Evolutionary conservation across 2,329 filamentous ascomycete species (phyloP).

Genomic region (Cryphonectria nitschkei): DNA sequence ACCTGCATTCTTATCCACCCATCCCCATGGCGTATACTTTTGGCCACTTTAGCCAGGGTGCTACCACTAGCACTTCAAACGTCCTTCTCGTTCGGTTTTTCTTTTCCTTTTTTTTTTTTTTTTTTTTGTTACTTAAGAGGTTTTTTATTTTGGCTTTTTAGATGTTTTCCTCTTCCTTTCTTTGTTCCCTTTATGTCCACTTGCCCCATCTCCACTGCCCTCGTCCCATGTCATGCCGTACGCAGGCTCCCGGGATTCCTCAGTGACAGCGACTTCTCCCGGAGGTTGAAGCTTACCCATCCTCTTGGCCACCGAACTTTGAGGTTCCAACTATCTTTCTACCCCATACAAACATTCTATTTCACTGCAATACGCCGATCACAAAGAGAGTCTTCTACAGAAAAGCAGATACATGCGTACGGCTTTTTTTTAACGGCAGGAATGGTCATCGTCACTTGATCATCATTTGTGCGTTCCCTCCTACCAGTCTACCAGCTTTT

Average conservation of each 20-base stretch:
- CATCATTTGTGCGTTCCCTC: slow-evolving; percentile 21
- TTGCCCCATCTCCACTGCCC: slow-evolving; percentile 25
- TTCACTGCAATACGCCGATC: background rate
- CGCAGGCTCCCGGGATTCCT: slow-evolving; percentile 20
- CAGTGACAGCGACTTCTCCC: slow-evolving; percentile 15
- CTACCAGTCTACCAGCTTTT: slow-evolving; percentile 5
- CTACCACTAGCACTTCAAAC: slow-evolving; percentile 15
- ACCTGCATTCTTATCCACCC: slow-evolving; percentile 19
- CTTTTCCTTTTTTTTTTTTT: too few species aligned
- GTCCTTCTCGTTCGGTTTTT: background rate
- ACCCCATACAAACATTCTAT: background rate
- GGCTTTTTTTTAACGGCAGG: background rate
- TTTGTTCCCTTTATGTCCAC: background rate
- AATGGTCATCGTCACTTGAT: slow-evolving; percentile 20
- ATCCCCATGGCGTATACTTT: slow-evolving; percentile 19
- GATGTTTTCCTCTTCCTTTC: background rate
- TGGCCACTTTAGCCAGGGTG: slow-evolving; percentile 19
- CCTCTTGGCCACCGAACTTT: slow-evolving; percentile 26
- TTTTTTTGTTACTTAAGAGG: background rate
- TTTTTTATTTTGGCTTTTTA: background rate
- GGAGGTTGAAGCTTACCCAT: slow-evolving; percentile 22
- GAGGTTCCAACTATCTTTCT: background rate
- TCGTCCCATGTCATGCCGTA: slow-evolving; percentile 24
- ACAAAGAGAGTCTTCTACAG: background rate
- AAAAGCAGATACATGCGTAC: background rate